Evolutionary conservation across 2,329 filamentous ascomycete genomes (phyloP), one percentile per base, ranked within the genome.

Genomic region (Plenodomus biglobosus): DNA sequence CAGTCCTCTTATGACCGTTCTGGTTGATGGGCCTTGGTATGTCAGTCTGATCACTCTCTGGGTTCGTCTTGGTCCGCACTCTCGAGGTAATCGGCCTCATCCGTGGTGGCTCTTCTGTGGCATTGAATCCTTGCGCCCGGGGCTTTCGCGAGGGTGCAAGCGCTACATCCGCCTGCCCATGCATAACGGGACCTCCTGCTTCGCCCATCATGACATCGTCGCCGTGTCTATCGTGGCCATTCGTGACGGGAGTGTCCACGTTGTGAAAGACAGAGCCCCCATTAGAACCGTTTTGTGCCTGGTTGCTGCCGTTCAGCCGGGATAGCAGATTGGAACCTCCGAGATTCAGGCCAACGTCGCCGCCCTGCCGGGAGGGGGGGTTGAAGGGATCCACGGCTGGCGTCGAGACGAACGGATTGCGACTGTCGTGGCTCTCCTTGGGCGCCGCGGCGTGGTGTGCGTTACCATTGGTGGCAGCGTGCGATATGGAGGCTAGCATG

Each of bases 1-100:
- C 83, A 1, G 91, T 96, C 59, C 92, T 85, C 75, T 96, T 97
- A 69, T 91, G 84, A 51, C 92, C 88, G 27, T 71, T 70, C 53
- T 73, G 62, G 40, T 66, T 66, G 32, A 69, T 65, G 7, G 69
- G 69, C 32, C 66, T 53, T 3, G 68, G 65, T 30, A 71, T 69
- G 21, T 74, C 66, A 42, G 66, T 63, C 19, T 69, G 64, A 37
- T 76, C 72, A 8, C 58, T 62, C 15, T 76, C 74, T 13, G 75
- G 73, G 21, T 65, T 69, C 17, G 72, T 68, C 41, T 73, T 73
- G 20, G 62, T 58, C 48, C 72, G 70, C 22, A 56, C 65, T 50
- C 76, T 65, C 17, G 73, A 68, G 1, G 69, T 70, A 24, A 75
- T 73, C 16, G 70, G 58, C 19, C 70, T 67, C 62, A 73, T 72